Evolutionary conservation across 805 yeast genomes (phyloP), one percentile per base, ranked within the genome.

Genomic region (Saturnispora saitoi): DNA sequence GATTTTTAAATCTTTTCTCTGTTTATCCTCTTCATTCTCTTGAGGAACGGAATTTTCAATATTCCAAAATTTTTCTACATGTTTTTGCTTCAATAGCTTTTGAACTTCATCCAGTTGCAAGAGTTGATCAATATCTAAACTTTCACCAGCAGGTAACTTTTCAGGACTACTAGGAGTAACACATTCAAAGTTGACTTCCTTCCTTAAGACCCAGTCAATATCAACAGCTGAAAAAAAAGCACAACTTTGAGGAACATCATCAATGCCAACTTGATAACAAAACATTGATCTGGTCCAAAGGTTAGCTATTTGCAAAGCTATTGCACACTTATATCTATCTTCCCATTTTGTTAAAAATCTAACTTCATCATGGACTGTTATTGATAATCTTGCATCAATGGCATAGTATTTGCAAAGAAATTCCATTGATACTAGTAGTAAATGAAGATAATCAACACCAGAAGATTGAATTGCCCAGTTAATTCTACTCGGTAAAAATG

Each of bases 391-490:
- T 0, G 95, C 95, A 32, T 83, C 76, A 10, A 95, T 69, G 3
- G 69, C 59, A 64, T 80, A 91, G 52, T 72, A 75, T 36, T 77
- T 72, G 37, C 77, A 70, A 56, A 93, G 70, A 58, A 89, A 87
- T 50, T 87, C 86, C 97, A 95, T 90, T 0, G 96, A 78, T 4
- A 88, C 77, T 43, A 91, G 73, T 51, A 93, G 64, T 37, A 93
- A 63, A 62, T 93, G 99, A 46, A 93, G 70, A 60, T 95, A 93
- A 63, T 93, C 99, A 17, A 95, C 99, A 32, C 99, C 99, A 1
- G 96, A 87, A 20, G 96, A 87, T 64, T 93, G 99, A 61, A 93
- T 93, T 0, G 96, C 87, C 99, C 99, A 93, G 60, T 93, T 93
- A 54, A 90, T 83, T 58, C 99, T 68, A 1, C 96, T 88, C 0